Percentiles rank a stretch among this genome's conserved stretches.
Conservation (phyloP, 169 alveolate genomes). For the Pseudocohnilembus persalinus region DNA sequence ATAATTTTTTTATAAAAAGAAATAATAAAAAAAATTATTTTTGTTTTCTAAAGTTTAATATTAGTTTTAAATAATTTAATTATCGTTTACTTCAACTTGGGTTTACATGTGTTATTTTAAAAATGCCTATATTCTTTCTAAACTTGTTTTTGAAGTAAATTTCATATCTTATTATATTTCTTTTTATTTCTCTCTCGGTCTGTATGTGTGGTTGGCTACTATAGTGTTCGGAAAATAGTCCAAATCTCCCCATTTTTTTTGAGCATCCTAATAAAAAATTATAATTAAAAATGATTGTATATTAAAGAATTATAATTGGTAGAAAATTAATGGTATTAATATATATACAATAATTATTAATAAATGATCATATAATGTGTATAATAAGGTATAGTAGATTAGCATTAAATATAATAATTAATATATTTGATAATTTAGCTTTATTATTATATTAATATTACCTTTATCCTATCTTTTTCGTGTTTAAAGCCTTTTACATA, state of each 20-base stretch:
- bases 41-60: neutral
- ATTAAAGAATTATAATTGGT: too few species aligned
- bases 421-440: too few species aligned
- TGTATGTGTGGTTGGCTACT: conserved; percentile 36
- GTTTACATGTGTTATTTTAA: conserved; percentile 44
- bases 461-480: conserved; percentile 43
- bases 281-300: neutral
- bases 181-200: conserved; percentile 28
- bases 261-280: conserved; percentile 7
- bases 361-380: too few species aligned
- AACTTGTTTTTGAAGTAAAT: conserved; percentile 39
- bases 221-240: conserved; percentile 43
- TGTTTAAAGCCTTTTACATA: conserved; percentile 50
- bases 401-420: too few species aligned
- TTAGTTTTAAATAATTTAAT: neutral
- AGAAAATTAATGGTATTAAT: too few species aligned
- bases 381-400: too few species aligned
- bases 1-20: neutral
- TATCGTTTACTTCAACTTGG: conserved; percentile 29
- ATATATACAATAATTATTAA: too few species aligned
- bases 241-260: conserved; percentile 32
- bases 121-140: conserved; percentile 45
- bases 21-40: neutral
- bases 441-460: neutral
- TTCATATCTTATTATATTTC: conserved; percentile 42